Conservation (phyloP, 2,329 filamentous ascomycete species). For the Escovopsis sp. region DNA sequence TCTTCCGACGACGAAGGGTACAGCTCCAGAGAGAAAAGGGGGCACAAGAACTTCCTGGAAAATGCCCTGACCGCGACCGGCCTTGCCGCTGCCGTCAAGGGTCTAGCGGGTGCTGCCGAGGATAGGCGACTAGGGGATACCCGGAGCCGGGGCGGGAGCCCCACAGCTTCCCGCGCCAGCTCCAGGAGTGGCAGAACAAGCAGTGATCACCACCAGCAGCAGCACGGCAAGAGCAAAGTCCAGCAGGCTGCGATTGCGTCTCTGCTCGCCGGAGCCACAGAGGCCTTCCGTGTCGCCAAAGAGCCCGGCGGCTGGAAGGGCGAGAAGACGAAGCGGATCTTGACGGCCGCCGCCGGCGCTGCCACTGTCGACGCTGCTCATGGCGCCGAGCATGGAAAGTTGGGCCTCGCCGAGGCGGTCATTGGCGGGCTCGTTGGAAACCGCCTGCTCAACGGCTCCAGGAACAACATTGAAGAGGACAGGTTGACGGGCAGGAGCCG, state of each 20-base stretch:
- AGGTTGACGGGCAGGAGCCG: constrained; percentile 47
- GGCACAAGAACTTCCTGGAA: constrained; percentile 50
- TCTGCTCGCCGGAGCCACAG: constrained; percentile 74
- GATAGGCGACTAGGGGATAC: constrained; percentile 21
- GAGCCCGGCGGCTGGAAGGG: constrained; percentile 82
- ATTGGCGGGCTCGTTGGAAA: constrained; percentile 80
- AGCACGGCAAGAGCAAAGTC: constrained; percentile 40
- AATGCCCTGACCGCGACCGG: constrained; percentile 47
- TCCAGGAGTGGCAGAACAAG: constrained; percentile 19
- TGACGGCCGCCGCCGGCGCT: constrained; percentile 75
- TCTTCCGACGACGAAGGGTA: constrained; percentile 36
- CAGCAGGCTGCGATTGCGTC: constrained; percentile 86
- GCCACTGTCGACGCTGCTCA: constrained; percentile 73
- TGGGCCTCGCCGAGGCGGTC: constrained; percentile 73
- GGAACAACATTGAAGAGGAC: constrained; percentile 50
- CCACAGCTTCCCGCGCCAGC: constrained; percentile 32
- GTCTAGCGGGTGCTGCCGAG: constrained; percentile 35
- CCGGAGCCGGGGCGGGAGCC: constrained; percentile 32
- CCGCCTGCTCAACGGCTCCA: constrained; percentile 68
- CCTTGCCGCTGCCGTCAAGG: constrained; percentile 46
- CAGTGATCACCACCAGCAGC: constrained; percentile 6
- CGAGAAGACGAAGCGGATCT: constrained; percentile 78
- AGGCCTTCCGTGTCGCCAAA: constrained; percentile 82
- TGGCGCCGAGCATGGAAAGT: constrained; percentile 61
- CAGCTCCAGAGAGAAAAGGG: constrained; percentile 39